Evolutionary conservation across 139 green algal species (phyloP), one percentile per base, ranked within the genome.

Genomic region (Auxenochlorella pyrenoidosa): DNA sequence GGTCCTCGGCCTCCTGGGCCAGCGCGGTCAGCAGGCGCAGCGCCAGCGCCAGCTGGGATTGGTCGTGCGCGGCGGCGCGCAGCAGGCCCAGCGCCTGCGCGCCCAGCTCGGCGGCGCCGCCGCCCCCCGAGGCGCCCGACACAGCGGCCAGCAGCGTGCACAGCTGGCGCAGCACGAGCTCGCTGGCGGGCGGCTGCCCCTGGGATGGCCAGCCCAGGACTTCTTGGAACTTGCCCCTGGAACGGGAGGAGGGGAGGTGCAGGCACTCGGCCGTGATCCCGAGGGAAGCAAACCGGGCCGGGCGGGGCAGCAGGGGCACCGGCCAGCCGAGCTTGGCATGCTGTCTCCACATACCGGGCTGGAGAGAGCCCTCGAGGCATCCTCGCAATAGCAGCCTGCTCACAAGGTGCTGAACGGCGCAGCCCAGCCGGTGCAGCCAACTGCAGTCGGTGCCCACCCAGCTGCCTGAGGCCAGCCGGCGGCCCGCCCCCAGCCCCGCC

Each of bases 11-110:
- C 87, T 93, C 90, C 75, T 93, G 88, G 5, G 89, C 90, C 54
- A 93, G 72, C 30, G 82, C 82, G 28, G 83, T 86, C 72, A 93
- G 86, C 73, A 93, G 85, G 75, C 76, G 72, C 75, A 93, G 82
- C 54, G 65, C 66, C 73, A 90, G 60, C 73, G 32, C 21, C 21
- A 22, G 21, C 34, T 83, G 51, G 15, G 54, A 63, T 13, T 24
- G 54, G 54, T 63, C 54, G 54, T 63, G 54, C 54, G 54, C 54
- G 1, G 6, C 65, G 43, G 43, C 26, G 54, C 28, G 44, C 73
- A 90, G 79, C 86, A 90, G 73, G 30, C 38, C 60, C 43, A 89
- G 54, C 51, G 77, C 86, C 60, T 86, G 77, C 0, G 70, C n/a
- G 44, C 65, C n/a, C 40, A 90, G 54, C 32, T 83, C 88, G 41